phyloP scores from a whole-genome alignment of 1,139 yeast genomes.

The Kazachstania sp. region DNA sequence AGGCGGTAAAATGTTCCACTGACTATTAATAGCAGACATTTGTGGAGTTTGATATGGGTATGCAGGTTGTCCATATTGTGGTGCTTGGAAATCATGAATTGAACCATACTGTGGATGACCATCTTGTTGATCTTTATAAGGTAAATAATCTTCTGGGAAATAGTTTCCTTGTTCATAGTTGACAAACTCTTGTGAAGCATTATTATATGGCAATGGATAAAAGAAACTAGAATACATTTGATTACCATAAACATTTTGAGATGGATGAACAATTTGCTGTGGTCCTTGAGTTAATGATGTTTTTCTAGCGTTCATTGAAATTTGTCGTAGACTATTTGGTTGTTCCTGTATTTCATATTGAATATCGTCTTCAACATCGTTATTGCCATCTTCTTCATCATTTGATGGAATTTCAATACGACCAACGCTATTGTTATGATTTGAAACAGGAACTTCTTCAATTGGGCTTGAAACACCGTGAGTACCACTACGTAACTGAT shows the following conservation, averaged over 20 bases:
- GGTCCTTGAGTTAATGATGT: not conserved
- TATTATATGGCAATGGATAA: not conserved
- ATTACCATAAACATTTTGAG: not conserved
- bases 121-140: not conserved
- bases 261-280: not conserved
- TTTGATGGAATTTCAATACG: not conserved
- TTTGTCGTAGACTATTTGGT: not conserved
- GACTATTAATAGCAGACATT: not conserved
- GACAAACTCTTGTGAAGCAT: conserved; percentile 2
- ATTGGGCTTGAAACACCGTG: not conserved
- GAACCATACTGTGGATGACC: not conserved
- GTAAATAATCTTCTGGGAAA: conserved; percentile 4
- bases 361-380: not conserved
- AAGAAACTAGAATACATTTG: not conserved
- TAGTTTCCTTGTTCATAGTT: conserved; percentile 1
- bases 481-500: not conserved
- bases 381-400: not conserved
- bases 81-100: not conserved
- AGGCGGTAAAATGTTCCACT: not conserved
- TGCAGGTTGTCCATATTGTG: not conserved
- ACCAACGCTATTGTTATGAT: not conserved
- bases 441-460: not conserved
- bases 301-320: not conserved
- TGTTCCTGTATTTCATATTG: conserved; percentile 1
- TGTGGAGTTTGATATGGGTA: not conserved